Percentiles rank a stretch among this genome's conserved stretches.
These are phyloP conservation scores for Bertia moriformis DNA, from an alignment of 2,329 filamentous ascomycete species.

Conservation along the genomic window DNA sequence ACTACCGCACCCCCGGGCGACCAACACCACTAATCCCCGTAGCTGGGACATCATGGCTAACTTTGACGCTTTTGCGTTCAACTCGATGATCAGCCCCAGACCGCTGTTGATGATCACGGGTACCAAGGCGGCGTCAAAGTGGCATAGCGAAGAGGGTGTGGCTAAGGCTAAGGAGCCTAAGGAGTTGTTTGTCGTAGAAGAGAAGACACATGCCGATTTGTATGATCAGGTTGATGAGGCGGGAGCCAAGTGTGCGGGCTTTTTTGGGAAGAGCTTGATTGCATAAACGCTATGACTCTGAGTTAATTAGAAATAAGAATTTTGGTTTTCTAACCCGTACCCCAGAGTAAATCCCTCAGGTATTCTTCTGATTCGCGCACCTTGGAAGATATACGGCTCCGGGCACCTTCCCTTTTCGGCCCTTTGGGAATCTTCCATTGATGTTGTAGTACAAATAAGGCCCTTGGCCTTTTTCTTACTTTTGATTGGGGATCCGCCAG, in stretches of 20 bases:
- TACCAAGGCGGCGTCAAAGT: constrained; percentile 3
- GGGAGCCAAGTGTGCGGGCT: constrained; percentile 3
- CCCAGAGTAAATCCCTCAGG: no score
- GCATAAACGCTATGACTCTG: no score
- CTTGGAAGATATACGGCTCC: no score
- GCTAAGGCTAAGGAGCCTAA: constrained; percentile 5
- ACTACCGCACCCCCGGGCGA: constrained; percentile 10
- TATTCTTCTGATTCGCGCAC: no score
- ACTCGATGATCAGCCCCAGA: constrained; percentile 10
- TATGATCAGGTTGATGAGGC: constrained; percentile 5
- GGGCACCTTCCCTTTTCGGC: no score
- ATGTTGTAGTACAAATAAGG: no score
- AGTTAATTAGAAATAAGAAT: no score
- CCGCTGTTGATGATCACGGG: constrained; percentile 10
- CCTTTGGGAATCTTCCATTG: no score
- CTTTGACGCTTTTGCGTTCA: constrained; percentile 10
- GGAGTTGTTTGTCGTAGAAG: constrained; percentile 5
- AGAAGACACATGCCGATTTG: constrained; percentile 5
- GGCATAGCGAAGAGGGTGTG: constrained; percentile 4
- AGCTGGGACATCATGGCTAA: constrained; percentile 10
- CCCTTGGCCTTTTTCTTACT: no score
- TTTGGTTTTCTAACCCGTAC: no score
- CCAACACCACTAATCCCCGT: constrained; percentile 6
- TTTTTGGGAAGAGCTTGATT: not conserved
- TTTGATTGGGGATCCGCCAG: no score